A percentile compares a stretch with the other conserved stretches of the same genome.
These are phyloP conservation scores for Termitomyces sp. DNA, from an alignment of 768 basidiomycete genomes.

Conservation along the genomic window DNA sequence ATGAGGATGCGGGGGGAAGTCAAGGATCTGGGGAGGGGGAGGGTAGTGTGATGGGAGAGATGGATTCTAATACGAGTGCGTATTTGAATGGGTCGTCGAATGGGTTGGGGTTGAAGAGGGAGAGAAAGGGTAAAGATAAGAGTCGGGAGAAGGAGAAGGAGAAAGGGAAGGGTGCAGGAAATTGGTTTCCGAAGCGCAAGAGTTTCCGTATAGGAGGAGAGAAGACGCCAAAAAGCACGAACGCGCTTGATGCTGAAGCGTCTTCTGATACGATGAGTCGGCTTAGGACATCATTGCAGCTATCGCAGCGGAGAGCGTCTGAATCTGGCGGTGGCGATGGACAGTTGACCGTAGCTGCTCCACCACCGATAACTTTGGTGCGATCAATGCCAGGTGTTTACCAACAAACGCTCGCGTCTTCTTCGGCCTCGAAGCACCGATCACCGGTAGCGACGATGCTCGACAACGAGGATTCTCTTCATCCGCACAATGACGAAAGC, in stretches of 20 bases:
- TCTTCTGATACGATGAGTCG: not conserved
- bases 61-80: constrained; percentile 10
- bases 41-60: not conserved
- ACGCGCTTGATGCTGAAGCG: not conserved
- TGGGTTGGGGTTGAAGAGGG: constrained; percentile 1
- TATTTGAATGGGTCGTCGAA: constrained; percentile 12
- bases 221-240: constrained; percentile 16
- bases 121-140: constrained; percentile 19
- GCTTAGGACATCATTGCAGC: constrained; percentile 9
- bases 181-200: constrained; percentile 51
- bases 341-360: not conserved
- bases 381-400: constrained; percentile 1
- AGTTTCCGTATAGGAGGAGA: constrained; percentile 36
- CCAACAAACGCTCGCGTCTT: no score
- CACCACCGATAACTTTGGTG: not conserved
- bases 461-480: no score
- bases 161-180: constrained; percentile 22
- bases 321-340: constrained; percentile 3
- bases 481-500: no score
- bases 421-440: not conserved
- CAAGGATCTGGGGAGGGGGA: not conserved
- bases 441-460: not conserved
- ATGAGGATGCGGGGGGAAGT: not conserved
- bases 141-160: constrained; percentile 18
- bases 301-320: constrained; percentile 8